Percentiles rank a stretch among this genome's conserved stretches.
Evolutionary conservation across 345 rosid species (phyloP).

Genomic region (Gossypium australe): DNA sequence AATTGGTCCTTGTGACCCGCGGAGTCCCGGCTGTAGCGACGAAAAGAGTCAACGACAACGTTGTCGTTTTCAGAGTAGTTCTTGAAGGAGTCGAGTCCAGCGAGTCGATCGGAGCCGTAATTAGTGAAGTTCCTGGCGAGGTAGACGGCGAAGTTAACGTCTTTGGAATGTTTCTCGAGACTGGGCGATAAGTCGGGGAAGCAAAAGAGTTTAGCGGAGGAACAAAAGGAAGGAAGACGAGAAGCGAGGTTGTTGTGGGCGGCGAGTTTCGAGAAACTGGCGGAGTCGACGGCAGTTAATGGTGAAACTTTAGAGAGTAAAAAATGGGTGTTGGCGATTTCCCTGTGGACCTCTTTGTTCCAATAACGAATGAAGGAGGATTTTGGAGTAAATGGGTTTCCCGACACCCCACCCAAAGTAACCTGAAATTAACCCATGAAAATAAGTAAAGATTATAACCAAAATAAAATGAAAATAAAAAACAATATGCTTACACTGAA

Average conservation of each 20-base stretch:
- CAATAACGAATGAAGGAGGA: conserved; percentile 77
- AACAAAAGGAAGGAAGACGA: conserved; percentile 67
- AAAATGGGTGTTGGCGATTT: conserved; percentile 43
- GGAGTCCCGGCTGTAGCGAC: conserved; percentile 48
- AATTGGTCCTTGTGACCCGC: conserved; percentile 39
- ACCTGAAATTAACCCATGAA: conserved; percentile 32
- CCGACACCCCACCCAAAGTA: conserved; percentile 20
- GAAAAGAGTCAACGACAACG: conserved; percentile 43
- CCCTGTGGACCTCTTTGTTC: conserved; percentile 60
- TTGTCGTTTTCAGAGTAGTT: conserved; percentile 38
- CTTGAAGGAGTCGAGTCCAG: conserved; percentile 54
- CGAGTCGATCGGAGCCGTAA: conserved; percentile 47
- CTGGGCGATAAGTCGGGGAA: conserved; percentile 51
- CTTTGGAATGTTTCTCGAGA: conserved; percentile 37
- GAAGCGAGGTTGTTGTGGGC: conserved; percentile 45
- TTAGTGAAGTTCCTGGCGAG: conserved; percentile 65
- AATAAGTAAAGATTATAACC: neutral
- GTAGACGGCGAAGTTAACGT: conserved; percentile 54
- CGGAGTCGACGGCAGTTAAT: conserved; percentile 53
- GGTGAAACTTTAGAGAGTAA: conserved; percentile 82
- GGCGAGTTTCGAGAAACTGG: conserved; percentile 66
- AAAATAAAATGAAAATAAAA: neutral
- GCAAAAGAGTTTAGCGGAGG: conserved; percentile 80
- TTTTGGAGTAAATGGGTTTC: conserved; percentile 73
- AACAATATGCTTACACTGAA: conserved; percentile 28